Percentiles rank a stretch among this genome's conserved stretches.
Conservation (phyloP, 768 basidiomycete species). For the Mycena metata region DNA sequence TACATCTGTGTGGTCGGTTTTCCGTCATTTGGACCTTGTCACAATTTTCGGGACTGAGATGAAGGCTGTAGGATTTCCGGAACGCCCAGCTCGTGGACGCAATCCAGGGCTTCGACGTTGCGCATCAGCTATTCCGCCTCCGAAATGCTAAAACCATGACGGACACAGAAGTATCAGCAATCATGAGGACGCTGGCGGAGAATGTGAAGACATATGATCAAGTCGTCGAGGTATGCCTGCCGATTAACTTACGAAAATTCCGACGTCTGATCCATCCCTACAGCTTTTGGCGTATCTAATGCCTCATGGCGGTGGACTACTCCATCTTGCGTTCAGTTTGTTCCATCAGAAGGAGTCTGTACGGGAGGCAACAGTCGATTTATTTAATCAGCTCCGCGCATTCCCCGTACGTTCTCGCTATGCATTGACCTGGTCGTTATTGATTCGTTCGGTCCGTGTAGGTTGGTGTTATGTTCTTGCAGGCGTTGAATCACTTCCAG, state of each 20-base stretch:
- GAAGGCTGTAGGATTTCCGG: constrained; percentile 72
- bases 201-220: constrained; percentile 87
- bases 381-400: constrained; percentile 83
- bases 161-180: constrained; percentile 80
- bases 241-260: no score
- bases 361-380: constrained; percentile 83
- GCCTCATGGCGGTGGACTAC: constrained; percentile 83
- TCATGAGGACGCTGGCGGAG: constrained; percentile 81
- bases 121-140: constrained; percentile 88
- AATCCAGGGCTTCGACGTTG: constrained; percentile 85
- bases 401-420: constrained; percentile 71
- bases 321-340: constrained; percentile 89
- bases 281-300: constrained; percentile 88
- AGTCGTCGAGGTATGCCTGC: constrained; percentile 78
- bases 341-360: constrained; percentile 89
- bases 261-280: constrained; percentile 8
- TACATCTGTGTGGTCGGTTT: constrained; percentile 73
- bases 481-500: constrained; percentile 89
- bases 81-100: constrained; percentile 65
- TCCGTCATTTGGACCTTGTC: background rate
- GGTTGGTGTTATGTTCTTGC: constrained; percentile 85
- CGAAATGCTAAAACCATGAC: constrained; percentile 78
- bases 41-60: constrained; percentile 16
- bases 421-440: background rate
- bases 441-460: constrained; percentile 51